Percentiles rank a stretch among this genome's conserved stretches.
phyloP scores from a whole-genome alignment of 1,284 basidiomycete species.

The Sporisorium graminicola region DNA sequence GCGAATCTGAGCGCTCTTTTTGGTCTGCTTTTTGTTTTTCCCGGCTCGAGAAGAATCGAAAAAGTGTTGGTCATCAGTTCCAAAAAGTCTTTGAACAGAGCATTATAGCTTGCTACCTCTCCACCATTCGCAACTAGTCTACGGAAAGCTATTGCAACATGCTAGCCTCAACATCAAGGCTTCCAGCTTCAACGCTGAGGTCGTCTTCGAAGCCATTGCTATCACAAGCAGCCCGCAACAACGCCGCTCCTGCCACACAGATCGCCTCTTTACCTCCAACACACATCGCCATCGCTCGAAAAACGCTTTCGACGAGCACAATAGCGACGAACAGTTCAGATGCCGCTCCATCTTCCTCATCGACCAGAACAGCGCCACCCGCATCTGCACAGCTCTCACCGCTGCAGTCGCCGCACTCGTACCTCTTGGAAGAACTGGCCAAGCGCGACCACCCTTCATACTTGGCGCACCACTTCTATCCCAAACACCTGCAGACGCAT shows the following conservation, averaged over 20 bases:
- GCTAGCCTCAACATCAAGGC: conserved; percentile 16
- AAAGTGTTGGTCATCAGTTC: conserved; percentile 8
- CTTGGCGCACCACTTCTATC: conserved; percentile 64
- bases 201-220: not conserved
- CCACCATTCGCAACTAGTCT: not conserved
- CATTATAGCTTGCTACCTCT: not conserved
- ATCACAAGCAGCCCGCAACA: not conserved
- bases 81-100: not conserved
- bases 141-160: not conserved
- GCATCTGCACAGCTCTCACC: conserved; percentile 40
- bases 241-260: not conserved
- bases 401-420: conserved; percentile 35
- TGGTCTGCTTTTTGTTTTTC: not conserved
- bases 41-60: not conserved
- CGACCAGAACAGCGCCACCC: conserved; percentile 32
- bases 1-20: not conserved
- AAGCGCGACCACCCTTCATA: conserved; percentile 60
- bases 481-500: conserved; percentile 57
- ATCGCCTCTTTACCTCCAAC: not conserved
- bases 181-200: conserved; percentile 3
- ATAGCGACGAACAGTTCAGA: not conserved
- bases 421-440: conserved; percentile 42
- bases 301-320: conserved; percentile 1
- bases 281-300: not conserved
- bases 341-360: not conserved